A percentile compares a stretch with the other conserved stretches of the same genome.
Conservation (phyloP, 306 rosid species). For the Vigna unguiculata region DNA sequence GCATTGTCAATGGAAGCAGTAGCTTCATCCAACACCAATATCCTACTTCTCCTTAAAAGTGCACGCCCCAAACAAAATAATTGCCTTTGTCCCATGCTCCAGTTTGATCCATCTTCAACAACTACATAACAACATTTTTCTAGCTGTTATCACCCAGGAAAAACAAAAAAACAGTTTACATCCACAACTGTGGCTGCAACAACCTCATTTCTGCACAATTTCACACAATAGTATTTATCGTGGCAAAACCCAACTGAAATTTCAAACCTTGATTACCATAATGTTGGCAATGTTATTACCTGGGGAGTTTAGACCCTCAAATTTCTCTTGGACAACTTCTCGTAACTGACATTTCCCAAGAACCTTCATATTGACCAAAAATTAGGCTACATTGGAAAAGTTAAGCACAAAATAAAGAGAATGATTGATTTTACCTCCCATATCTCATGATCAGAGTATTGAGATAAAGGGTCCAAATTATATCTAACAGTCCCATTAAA, state of each 20-base stretch:
- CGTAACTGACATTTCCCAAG: slow-evolving; percentile 67
- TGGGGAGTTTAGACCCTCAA: slow-evolving; percentile 54
- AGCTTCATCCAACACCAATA: slow-evolving; percentile 81
- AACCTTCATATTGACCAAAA: slow-evolving; percentile 48
- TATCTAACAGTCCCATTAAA: slow-evolving; percentile 75
- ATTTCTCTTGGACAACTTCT: slow-evolving; percentile 67
- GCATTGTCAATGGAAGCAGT: slow-evolving; percentile 77
- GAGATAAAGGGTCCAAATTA: slow-evolving; percentile 72
- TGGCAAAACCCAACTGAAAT: too few relatives aligned
- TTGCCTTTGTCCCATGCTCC: slow-evolving; percentile 86
- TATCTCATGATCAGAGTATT: slow-evolving; percentile 61
- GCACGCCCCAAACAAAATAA: slow-evolving; percentile 81
- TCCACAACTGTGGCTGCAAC: too few relatives aligned
- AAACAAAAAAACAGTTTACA: neutral
- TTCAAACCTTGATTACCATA: too few relatives aligned
- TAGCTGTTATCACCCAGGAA: neutral
- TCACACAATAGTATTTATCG: too few relatives aligned
- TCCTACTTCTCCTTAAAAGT: slow-evolving; percentile 65
- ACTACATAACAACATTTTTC: slow-evolving; percentile 46
- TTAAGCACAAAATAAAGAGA: neutral
- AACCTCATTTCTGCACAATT: too few relatives aligned
- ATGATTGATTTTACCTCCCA: slow-evolving; percentile 65
- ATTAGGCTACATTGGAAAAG: neutral
- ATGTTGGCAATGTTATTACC: slow-evolving; percentile 52
- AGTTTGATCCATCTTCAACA: slow-evolving; percentile 72